Evolutionary conservation across 129 eudicot genomes (phyloP).

Genomic region (Sambucus nigra): DNA sequence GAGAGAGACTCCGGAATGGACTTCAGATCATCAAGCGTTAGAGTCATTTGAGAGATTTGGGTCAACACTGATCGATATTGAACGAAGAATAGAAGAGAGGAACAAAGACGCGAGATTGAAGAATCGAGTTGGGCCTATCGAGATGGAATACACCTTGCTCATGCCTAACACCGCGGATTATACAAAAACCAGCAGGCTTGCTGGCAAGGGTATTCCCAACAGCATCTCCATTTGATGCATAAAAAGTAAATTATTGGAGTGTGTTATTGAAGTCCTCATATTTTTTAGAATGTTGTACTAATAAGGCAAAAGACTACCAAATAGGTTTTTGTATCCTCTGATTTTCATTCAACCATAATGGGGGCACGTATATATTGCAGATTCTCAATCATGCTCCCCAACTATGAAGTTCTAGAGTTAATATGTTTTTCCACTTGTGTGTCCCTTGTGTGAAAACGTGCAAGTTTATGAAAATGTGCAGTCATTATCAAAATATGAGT

Average conservation of each 20-base stretch:
- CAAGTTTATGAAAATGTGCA: no score
- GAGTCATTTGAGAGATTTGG: constrained; percentile 26
- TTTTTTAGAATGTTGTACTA: neutral
- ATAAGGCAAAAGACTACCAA: no score
- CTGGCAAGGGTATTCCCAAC: constrained; percentile 34
- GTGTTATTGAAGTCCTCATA: neutral
- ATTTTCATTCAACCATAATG: neutral
- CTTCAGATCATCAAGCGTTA: constrained; percentile 16
- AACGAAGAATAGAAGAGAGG: constrained; percentile 17
- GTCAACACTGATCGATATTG: constrained; percentile 15
- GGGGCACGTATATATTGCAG: neutral
- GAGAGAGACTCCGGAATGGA: constrained; percentile 26
- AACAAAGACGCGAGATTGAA: constrained; percentile 19
- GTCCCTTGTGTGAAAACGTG: no score
- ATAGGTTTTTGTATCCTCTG: neutral
- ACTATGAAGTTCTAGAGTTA: no score
- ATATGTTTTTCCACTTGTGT: no score
- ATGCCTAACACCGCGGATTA: constrained; percentile 31
- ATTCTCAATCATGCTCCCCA: neutral
- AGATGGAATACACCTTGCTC: constrained; percentile 24
- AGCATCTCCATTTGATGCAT: constrained; percentile 24
- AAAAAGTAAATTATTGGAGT: neutral
- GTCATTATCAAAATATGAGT: no score
- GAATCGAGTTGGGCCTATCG: constrained; percentile 31
- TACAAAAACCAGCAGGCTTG: constrained; percentile 15